A percentile compares a stretch with the other conserved stretches of the same genome.
Evolutionary conservation across 2,329 filamentous ascomycete genomes (phyloP).

Genomic region (Aspergillus sp.): DNA sequence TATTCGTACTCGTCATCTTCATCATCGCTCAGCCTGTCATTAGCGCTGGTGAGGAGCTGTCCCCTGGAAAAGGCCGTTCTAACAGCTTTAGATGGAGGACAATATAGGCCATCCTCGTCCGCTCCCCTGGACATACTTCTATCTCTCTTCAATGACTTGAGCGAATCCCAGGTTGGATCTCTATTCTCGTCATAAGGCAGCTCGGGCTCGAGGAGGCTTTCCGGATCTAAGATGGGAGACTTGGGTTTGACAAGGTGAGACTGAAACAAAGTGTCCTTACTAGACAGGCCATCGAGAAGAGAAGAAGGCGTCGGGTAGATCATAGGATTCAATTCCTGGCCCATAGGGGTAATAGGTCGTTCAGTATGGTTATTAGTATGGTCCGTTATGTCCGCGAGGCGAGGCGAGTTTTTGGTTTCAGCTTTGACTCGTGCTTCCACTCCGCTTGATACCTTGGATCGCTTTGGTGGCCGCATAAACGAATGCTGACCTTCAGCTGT

Average conservation of each 20-base stretch:
- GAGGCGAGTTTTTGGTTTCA: too few relatives aligned
- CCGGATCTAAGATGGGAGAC: not conserved
- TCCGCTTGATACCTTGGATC: too few relatives aligned
- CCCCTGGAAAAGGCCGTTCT: not conserved
- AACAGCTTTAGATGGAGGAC: not conserved
- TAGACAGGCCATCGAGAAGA: not conserved
- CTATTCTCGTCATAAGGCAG: not conserved
- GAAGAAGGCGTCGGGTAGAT: not conserved
- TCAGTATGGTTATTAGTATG: not conserved
- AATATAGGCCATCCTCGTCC: slow-evolving; percentile 3
- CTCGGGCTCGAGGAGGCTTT: not conserved
- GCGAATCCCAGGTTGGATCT: not conserved
- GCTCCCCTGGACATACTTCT: not conserved
- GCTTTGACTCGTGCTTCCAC: too few relatives aligned
- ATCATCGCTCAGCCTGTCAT: slow-evolving; percentile 3
- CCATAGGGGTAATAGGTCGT: not conserved
- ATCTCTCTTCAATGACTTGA: not conserved
- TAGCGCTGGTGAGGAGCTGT: not conserved
- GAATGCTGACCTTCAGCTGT: too few relatives aligned
- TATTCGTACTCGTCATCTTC: slow-evolving; percentile 10
- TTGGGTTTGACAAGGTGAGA: not conserved
- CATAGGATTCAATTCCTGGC: not conserved
- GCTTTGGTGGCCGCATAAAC: too few relatives aligned
- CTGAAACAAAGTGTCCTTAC: not conserved
- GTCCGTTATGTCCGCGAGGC: not conserved